Percentiles rank a stretch among this genome's conserved stretches.
Evolutionary conservation across 139 green algal species (phyloP).

Genomic region (Chlamydomonas applanata): DNA sequence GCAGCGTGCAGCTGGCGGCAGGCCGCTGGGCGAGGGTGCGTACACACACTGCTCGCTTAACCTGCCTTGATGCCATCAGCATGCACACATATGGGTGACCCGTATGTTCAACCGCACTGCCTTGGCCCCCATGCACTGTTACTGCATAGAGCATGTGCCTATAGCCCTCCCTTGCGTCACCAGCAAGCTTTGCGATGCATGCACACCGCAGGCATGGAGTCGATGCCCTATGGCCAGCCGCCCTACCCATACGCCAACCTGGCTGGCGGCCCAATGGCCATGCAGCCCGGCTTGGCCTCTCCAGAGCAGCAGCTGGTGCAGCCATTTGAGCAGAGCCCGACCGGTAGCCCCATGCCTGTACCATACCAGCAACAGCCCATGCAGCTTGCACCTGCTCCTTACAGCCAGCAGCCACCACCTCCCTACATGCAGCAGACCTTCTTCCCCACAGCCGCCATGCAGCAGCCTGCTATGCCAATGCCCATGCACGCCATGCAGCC

Average conservation of each 20-base stretch:
- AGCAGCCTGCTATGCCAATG: background rate
- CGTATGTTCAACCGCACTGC: too few relatives aligned
- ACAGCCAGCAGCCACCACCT: background rate
- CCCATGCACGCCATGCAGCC: too few relatives aligned
- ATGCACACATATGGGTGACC: too few relatives aligned
- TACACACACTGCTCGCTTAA: too few relatives aligned
- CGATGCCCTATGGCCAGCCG: background rate
- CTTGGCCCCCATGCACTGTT: too few relatives aligned
- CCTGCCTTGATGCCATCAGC: too few relatives aligned
- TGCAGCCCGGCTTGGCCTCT: background rate
- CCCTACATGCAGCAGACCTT: background rate
- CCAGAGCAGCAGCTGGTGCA: slow-evolving; percentile 15
- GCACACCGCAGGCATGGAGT: background rate
- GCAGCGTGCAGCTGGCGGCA: background rate
- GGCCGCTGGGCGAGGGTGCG: background rate
- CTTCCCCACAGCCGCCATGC: background rate
- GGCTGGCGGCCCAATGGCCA: background rate
- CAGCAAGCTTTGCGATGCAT: background rate
- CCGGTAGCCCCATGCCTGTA: background rate
- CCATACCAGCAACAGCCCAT: background rate
- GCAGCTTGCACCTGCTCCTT: slow-evolving; percentile 1
- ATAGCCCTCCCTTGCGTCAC: too few relatives aligned
- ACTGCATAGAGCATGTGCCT: too few relatives aligned
- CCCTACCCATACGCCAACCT: background rate
- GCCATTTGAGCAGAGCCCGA: slow-evolving; percentile 2